Percentiles rank a stretch among this genome's conserved stretches.
These are phyloP conservation scores for Ganoderma lingzhi DNA, from an alignment of 1,284 basidiomycete species.

Conservation along the genomic window DNA sequence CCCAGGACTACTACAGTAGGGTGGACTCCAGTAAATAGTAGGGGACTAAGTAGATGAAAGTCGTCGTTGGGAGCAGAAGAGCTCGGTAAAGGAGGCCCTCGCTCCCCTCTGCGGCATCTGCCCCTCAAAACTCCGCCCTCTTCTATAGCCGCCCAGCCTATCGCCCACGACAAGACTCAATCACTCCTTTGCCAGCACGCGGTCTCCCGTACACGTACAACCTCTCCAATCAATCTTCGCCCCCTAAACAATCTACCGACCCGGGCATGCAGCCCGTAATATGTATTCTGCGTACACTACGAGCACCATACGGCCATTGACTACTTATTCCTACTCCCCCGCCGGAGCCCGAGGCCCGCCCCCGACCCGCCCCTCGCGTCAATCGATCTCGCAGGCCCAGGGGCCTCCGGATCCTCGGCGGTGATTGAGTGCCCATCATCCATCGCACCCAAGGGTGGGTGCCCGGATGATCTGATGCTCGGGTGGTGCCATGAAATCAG, in stretches of 20 bases:
- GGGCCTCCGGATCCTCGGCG: conserved; percentile 36
- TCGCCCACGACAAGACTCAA: conserved; percentile 7
- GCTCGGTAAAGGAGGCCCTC: conserved; percentile 38
- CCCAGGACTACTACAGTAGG: conserved; percentile 50
- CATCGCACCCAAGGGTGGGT: conserved; percentile 29
- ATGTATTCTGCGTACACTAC: conserved; percentile 11
- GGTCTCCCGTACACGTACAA: not conserved
- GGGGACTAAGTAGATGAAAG: conserved; percentile 55
- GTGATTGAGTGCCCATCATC: conserved; percentile 36
- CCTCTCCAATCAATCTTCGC: conserved; percentile 6
- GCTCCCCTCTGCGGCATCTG: conserved; percentile 23
- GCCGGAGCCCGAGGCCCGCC: conserved; percentile 12
- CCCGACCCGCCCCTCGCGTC: conserved; percentile 17
- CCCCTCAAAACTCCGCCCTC: conserved; percentile 53
- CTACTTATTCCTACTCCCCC: conserved; percentile 16
- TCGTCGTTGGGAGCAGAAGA: conserved; percentile 49
- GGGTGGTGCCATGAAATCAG: conserved; percentile 29
- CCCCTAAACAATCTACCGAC: not conserved
- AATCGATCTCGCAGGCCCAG: conserved; percentile 24
- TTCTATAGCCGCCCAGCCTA: conserved; percentile 34
- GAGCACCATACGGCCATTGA: conserved; percentile 12
- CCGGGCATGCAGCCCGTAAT: conserved; percentile 9
- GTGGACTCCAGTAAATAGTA: conserved; percentile 50
- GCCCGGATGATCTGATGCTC: conserved; percentile 32
- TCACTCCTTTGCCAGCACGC: conserved; percentile 23